Conservation (phyloP, 208 protist genomes). For the Acanthamoeba castellanii region DNA sequence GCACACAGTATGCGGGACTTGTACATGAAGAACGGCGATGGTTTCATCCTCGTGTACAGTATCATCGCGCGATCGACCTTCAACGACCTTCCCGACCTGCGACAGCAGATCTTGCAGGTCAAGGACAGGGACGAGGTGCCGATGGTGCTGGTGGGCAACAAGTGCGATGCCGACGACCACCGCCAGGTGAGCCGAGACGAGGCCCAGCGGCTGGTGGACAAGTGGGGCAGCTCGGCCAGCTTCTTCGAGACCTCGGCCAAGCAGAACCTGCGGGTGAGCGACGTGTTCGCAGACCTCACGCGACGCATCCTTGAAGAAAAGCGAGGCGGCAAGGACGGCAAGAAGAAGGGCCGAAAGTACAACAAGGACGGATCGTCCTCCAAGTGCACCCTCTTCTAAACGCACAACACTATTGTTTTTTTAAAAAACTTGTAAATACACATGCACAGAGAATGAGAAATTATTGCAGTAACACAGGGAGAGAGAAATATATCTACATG, state of each 20-base stretch:
- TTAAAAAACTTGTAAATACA: background rate
- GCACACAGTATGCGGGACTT: constrained; percentile 38
- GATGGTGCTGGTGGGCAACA: constrained; percentile 89
- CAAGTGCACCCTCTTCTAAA: constrained; percentile 50
- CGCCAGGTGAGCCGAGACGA: constrained; percentile 81
- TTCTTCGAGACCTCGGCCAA: constrained; percentile 88
- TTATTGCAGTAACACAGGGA: no score
- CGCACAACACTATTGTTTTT: background rate
- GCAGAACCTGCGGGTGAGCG: constrained; percentile 89
- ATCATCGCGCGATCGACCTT: constrained; percentile 71
- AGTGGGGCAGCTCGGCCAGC: constrained; percentile 41
- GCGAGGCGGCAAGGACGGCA: background rate
- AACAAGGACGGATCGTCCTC: background rate
- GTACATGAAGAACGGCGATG: constrained; percentile 70
- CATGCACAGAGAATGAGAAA: background rate
- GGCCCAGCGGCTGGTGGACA: constrained; percentile 82
- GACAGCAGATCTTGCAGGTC: constrained; percentile 52
- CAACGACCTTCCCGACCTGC: constrained; percentile 70
- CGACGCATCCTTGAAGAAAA: constrained; percentile 3
- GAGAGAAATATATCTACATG: no score
- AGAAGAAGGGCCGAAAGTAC: background rate
- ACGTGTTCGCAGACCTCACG: constrained; percentile 88
- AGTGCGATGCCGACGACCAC: constrained; percentile 86
- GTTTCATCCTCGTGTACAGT: constrained; percentile 69
- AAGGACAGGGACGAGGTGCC: constrained; percentile 80